Base-by-base conservation (phyloP, 2,329 filamentous ascomycete genomes). In the Setomelanomma holmii region DNA sequence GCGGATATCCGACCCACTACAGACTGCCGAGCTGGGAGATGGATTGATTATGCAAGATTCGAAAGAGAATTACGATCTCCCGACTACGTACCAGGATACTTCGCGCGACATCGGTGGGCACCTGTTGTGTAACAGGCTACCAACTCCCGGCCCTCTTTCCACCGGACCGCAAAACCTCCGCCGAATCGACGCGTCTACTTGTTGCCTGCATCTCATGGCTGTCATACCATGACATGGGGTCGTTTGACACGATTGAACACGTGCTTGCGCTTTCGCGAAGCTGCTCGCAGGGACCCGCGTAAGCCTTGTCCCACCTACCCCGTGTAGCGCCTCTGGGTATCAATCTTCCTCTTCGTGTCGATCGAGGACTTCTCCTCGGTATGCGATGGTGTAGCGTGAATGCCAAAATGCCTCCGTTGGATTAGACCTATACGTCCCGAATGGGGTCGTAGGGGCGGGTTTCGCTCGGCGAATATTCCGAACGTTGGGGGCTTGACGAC, bases 401-500 rank as follows among this genome's bases (percentile, higher is more conserved):
- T 58, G 39, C 50, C 59, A 60, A 53, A 59, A 53, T 52, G 51
- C 49, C 54, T 58, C 61, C 63, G 46, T 38, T 41, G 49, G 47
- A 27, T 40, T 30, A 21, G 45, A 47, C 53, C 45, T 72, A 74
- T 52, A 73, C 68, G 60, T 74, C 71, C 59, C 70, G 62, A 49
- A 74, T 71, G 45, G 71, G 71, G 27, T 74, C 71, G 57, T 72
- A 74, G 19, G 69, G 67, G 45, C 69, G 70, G 40, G 61, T 64
- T 47, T 72, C 69, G 63, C 63, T 71, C 54, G 69, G 63, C 49
- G 69, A 68, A 54, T 65, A 58, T 34, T 72, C 71, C 53, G 67
- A 60, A 56, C 56, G 66, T 42, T 68, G 68, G 49, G 66, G 61
- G 53, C 63, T 71, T 56, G 60, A 63, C 50, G 67, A 64, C 45